Base-by-base conservation (phyloP, 176 grass and related monocot genomes). In the Oryza officinalis region DNA sequence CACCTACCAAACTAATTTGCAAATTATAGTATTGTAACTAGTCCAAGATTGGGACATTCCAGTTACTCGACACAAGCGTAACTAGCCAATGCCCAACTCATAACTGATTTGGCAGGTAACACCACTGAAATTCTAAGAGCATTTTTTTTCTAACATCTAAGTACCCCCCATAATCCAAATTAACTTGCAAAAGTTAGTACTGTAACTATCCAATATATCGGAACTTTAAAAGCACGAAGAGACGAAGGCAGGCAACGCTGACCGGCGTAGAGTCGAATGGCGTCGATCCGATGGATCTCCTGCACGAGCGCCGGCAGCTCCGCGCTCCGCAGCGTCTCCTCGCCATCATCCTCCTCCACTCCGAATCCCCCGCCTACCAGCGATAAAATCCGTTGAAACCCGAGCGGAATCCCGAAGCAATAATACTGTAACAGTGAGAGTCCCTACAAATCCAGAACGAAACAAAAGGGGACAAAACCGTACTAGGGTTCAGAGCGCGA, bases 241-340 rank as follows among this genome's bases (percentile, higher is more conserved):
- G 69, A 46, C 13, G 40, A 76, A 63, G 14, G 54, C 46, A 78
- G 15, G 50, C n/a, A n/a, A n/a, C n/a, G n/a, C 72, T 88, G 67
- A 94, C 93, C 93, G 10, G 87, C 87, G 70, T 94, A 94, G 40
- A 74, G 72, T 9, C 93, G 90, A 88, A 94, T 82, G 43, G 82
- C 81, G 65, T 90, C 87, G 28, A 94, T 94, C 75, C 90, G 75
- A 63, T 81, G 74, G 86, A 94, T 85, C 78, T 92, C 90, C 27
- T 70, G 77, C 38, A 72, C 85, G 13, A 92, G 79, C 67, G 84
- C 69, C 33, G 87, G 82, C 1, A 94, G 57, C 11, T 69, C 79
- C 23, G 27, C 43, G 0, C 63, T 25, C 23, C 27, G 33, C 13
- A 68, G 57, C 71, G 61, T 47, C 77, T 41, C 59, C 0, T 37